Evolutionary conservation across 169 alveolate species (phyloP), one percentile per base, ranked within the genome.

Genomic region (Cryptosporidium andersoni): DNA sequence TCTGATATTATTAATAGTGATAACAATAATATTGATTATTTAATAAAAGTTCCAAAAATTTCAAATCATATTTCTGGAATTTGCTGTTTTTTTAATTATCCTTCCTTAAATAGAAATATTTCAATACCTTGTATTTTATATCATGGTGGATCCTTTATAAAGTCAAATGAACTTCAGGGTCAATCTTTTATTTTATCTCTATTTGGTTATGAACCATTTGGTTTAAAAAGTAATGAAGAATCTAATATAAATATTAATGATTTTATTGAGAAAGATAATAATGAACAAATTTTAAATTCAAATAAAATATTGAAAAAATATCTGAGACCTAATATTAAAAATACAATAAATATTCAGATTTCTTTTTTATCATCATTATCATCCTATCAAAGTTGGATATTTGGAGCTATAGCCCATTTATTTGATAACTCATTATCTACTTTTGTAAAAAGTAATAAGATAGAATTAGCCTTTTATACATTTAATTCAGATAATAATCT

Each of bases 331-430:
- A 60, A 43, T 43, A 62, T 42, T 6, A 74, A 36, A 48, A 56
- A 74, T 62, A 43, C 34, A 8, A 45, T 74, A 34, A 55, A 55
- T 0, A 34, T 74, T 36, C 60, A 66, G 14, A 14, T 43, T 34
- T 74, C 85, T 39, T 9, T 58, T 11, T 74, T 74, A 34, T 39
- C 85, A 11, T 45, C 85, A 12, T 39, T 74, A 8, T 47, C 65
- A 3, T 55, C 74, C 4, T 39, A 66, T 80, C 96, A 93, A 65
- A 81, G 89, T 67, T 93, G 96, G 96, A 88, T 90, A 1, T 93
- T 93, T 67, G 96, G 96, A 53, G 95, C 96, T n/a, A 68, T 93
- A 16, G 92, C 95, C 5, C 95, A 93, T 68, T 80, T 93, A 48
- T 89, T 91, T 0, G 92, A 90, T 56, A 93, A 93, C 63, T 89